These are phyloP conservation scores for Helminthosporium solani DNA, from an alignment of 2,329 filamentous ascomycete genomes.

Conservation along the genomic window DNA sequence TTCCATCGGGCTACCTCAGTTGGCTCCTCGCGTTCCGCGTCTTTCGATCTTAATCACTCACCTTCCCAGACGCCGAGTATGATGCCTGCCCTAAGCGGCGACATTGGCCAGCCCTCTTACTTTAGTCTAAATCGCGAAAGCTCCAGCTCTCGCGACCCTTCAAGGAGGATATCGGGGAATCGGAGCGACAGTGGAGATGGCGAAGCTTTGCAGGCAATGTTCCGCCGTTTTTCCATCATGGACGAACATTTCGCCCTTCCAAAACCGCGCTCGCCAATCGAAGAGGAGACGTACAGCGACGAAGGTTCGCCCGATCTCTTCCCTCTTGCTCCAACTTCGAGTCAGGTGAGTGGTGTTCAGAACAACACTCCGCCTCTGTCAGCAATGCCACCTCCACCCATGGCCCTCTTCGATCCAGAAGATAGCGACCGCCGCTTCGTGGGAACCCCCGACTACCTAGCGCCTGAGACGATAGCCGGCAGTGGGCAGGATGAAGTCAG, in stretches of 20 bases:
- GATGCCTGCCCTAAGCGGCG: constrained; percentile 70
- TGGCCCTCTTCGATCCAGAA: constrained; percentile 92
- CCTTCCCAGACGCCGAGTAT: constrained; percentile 84
- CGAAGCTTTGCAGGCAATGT: constrained; percentile 79
- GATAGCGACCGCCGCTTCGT: constrained; percentile 93
- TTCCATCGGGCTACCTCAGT: constrained; percentile 85
- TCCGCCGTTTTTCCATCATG: constrained; percentile 64
- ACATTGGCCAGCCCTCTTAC: constrained; percentile 84
- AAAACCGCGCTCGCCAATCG: constrained; percentile 61
- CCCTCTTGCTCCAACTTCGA: constrained; percentile 61
- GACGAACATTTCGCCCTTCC: constrained; percentile 47
- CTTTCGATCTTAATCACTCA: constrained; percentile 82
- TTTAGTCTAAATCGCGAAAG: constrained; percentile 72
- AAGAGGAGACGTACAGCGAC: constrained; percentile 72
- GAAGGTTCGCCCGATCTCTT: constrained; percentile 77
- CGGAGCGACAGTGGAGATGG: constrained; percentile 92
- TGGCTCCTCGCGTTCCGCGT: constrained; percentile 87
- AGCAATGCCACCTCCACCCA: constrained; percentile 85
- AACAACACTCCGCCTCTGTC: constrained; percentile 61
- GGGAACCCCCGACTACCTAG: constrained; percentile 94
- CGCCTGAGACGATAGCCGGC: constrained; percentile 94
- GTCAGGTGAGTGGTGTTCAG: constrained; percentile 54
- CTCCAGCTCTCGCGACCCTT: constrained; percentile 60
- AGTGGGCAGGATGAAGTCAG: constrained; percentile 96
- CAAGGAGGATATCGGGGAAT: constrained; percentile 71